Percentiles rank a stretch among this genome's conserved stretches.
These are phyloP conservation scores for Pezicula radicicola DNA, from an alignment of 2,329 filamentous ascomycete species.

Conservation along the genomic window DNA sequence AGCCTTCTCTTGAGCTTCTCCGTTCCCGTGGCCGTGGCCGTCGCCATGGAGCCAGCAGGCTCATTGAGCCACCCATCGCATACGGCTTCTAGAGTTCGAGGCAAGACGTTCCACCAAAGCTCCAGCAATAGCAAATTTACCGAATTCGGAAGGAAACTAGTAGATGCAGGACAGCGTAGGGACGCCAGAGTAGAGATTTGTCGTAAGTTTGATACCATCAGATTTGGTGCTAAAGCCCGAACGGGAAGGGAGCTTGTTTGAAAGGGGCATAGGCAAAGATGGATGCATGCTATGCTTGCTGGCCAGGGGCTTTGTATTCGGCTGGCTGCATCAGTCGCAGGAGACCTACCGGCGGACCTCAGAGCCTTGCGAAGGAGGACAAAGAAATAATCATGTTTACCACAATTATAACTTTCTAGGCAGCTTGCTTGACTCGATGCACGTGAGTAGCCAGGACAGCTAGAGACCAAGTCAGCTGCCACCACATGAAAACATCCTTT, in stretches of 20 bases:
- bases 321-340: constrained; percentile 47
- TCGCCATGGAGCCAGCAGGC: constrained; percentile 19
- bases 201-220: constrained; percentile 28
- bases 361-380: constrained; percentile 36
- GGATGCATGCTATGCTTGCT: constrained; percentile 23
- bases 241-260: constrained; percentile 28
- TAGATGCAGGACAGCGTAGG: constrained; percentile 22
- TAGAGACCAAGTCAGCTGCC: constrained; percentile 7
- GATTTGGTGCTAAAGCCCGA: constrained; percentile 23
- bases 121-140: constrained; percentile 17
- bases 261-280: constrained; percentile 18
- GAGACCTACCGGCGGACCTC: constrained; percentile 23
- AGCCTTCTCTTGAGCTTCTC: constrained; percentile 25
- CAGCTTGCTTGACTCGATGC: constrained; percentile 50
- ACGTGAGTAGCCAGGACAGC: constrained; percentile 38
- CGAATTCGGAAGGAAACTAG: constrained; percentile 19
- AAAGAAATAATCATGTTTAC: constrained; percentile 36
- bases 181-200: constrained; percentile 17
- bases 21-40: constrained; percentile 27
- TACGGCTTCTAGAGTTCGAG: constrained; percentile 24
- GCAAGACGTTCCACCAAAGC: constrained; percentile 24
- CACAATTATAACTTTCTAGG: constrained; percentile 13
- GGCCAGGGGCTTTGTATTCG: constrained; percentile 29
- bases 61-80: constrained; percentile 20
- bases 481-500: background rate